Evolutionary conservation across 2,329 filamentous ascomycete species (phyloP).

Genomic region (Fusarium sp.): DNA sequence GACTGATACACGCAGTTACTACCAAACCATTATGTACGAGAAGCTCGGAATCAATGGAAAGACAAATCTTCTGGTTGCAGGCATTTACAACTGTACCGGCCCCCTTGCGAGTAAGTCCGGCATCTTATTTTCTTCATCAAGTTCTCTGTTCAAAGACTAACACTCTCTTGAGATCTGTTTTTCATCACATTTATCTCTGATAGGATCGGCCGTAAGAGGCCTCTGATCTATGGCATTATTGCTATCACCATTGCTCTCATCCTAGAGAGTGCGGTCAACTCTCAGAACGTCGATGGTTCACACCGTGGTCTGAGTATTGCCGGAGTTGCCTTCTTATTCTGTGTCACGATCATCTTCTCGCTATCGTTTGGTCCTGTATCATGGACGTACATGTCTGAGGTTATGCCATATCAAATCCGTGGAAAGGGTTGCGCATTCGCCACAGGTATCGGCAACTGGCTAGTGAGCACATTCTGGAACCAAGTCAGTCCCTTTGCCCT

Average conservation of each 20-base stretch:
- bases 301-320: conserved; percentile 60
- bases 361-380: conserved; percentile 62
- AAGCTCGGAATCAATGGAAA: conserved; percentile 61
- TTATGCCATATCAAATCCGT: conserved; percentile 72
- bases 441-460: conserved; percentile 43
- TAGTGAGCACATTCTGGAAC: conserved; percentile 59
- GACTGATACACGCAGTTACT: conserved; percentile 46
- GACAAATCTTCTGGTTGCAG: conserved; percentile 64
- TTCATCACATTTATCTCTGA: conserved; percentile 70
- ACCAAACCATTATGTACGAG: conserved; percentile 64
- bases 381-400: conserved; percentile 71
- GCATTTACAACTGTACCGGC: conserved; percentile 70
- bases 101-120: conserved; percentile 56
- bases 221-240: conserved; percentile 72
- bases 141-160: not conserved
- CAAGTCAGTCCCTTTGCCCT: conserved; percentile 66
- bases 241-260: conserved; percentile 67
- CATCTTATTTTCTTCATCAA: not conserved
- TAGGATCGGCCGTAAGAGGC: conserved; percentile 68
- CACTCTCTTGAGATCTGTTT: conserved; percentile 54
- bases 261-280: conserved; percentile 66
- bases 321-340: conserved; percentile 70
- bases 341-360: conserved; percentile 62
- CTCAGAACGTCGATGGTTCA: conserved; percentile 54
- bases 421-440: conserved; percentile 41